Evolutionary conservation across 2,329 filamentous ascomycete species (phyloP).

Genomic region (Arthrinium phaeospermum): DNA sequence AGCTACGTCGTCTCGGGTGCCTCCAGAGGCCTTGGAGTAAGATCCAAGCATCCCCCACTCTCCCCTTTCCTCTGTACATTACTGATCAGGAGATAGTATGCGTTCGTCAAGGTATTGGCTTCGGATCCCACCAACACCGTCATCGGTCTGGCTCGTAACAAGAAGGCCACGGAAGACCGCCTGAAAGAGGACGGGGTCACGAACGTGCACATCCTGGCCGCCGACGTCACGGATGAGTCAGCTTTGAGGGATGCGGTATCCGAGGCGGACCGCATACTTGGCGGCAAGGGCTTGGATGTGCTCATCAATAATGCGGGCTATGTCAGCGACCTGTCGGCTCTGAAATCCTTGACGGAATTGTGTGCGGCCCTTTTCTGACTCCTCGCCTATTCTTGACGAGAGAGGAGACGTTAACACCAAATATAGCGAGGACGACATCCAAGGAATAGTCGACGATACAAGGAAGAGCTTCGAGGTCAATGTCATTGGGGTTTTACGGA

Average conservation of each 20-base stretch:
- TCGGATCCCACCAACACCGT: not conserved
- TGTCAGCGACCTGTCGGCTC: not conserved
- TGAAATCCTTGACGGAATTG: not conserved
- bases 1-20: slow-evolving; percentile 2
- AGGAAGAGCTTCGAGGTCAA: not conserved
- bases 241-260: not conserved
- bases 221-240: not conserved
- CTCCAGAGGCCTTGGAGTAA: not conserved
- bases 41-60: not conserved
- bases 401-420: not conserved
- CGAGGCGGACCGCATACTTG: not conserved
- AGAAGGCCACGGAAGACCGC: not conserved
- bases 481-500: not conserved
- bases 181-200: not conserved
- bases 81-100: not conserved
- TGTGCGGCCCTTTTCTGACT: not conserved
- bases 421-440: not conserved
- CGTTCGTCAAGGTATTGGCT: not conserved
- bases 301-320: slow-evolving; percentile 5
- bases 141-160: not conserved
- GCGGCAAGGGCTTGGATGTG: not conserved
- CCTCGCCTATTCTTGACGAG: not conserved
- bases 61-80: not conserved
- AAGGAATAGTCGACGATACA: not conserved
- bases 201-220: not conserved